Conservation (phyloP, 202 grass and related monocot genomes). For the Cymbopogon flexuosus region DNA sequence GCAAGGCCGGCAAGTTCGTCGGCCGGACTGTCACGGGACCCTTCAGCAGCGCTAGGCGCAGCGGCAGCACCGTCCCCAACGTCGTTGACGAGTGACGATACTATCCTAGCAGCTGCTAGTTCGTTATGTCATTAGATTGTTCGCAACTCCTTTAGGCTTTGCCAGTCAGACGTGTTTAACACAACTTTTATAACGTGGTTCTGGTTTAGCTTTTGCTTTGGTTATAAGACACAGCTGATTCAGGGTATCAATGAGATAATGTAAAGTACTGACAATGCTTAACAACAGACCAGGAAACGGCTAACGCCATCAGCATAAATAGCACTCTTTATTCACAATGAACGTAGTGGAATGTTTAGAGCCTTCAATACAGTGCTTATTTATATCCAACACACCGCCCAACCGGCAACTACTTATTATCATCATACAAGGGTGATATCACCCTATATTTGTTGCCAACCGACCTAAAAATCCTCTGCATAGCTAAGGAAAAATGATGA, state of each 20-base stretch:
- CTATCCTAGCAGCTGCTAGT: background rate
- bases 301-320: background rate
- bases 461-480: constrained; percentile 17
- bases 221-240: background rate
- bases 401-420: constrained; percentile 40
- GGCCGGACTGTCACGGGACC: constrained; percentile 63
- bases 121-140: background rate
- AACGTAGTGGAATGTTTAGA: constrained; percentile 26
- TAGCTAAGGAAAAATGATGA: constrained; percentile 35
- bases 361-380: constrained; percentile 46
- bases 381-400: constrained; percentile 41
- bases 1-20: constrained; percentile 74
- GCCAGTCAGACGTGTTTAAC: background rate
- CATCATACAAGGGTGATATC: constrained; percentile 35
- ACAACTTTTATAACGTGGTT: background rate
- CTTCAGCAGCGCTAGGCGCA: constrained; percentile 76
- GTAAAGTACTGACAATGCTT: background rate
- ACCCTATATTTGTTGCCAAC: constrained; percentile 33
- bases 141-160: background rate
- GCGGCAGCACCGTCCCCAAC: constrained; percentile 32
- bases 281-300: background rate
- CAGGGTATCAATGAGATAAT: background rate
- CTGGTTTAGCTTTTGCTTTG: background rate
- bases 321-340: constrained; percentile 18
- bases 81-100: constrained; percentile 22